Base-by-base conservation (phyloP, 441 rosid species). In the Geranium incanum region DNA sequence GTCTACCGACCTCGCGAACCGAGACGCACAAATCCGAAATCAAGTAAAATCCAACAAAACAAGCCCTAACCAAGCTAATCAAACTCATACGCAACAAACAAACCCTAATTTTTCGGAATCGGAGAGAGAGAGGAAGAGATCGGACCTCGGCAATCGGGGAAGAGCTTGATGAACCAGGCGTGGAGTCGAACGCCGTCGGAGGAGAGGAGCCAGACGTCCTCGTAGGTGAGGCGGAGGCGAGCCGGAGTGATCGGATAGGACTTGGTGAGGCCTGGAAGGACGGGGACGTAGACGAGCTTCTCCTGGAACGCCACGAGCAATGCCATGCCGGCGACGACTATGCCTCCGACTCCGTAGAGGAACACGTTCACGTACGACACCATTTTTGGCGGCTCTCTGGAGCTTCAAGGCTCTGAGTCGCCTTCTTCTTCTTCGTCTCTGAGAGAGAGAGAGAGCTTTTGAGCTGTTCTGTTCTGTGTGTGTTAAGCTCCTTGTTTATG, bases 201-300 rank as follows among this genome's bases (percentile, higher is more conserved):
- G 78, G 97, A 88, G 83, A 77, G 81, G 78, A 95, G 96, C 99
- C 99, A 95, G 65, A 95, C 92, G 72, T 95, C 97, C 74, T 95
- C 97, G 81, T 89, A 95, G 55, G 50, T 0, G 72, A 95, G 97
- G 23, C 84, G 88, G 75, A 92, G 88, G 70, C 97, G 91, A 62
- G 91, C 75, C 1, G 97, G 97, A 0, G 93, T 88, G 64, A 94
- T 84, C 48, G 91, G 78, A 80, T 94, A 94, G 6, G 94, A 83
- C 81, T 92, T 94, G 75, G 93, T 82, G 77, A 90, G 87, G 8
- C 97, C 99, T 0, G 97, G 97, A 21, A 94, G 85, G 36, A 94
- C 97, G 16, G 99, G 99, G 2, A 94, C 99, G 84, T 94, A 94
- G 19, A 94, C 97, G 9, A 94, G 88, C 80, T 81, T 87, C 88